phyloP scores from a whole-genome alignment of 2,329 filamentous ascomycete species.

The Parascedosporium putredinis region DNA sequence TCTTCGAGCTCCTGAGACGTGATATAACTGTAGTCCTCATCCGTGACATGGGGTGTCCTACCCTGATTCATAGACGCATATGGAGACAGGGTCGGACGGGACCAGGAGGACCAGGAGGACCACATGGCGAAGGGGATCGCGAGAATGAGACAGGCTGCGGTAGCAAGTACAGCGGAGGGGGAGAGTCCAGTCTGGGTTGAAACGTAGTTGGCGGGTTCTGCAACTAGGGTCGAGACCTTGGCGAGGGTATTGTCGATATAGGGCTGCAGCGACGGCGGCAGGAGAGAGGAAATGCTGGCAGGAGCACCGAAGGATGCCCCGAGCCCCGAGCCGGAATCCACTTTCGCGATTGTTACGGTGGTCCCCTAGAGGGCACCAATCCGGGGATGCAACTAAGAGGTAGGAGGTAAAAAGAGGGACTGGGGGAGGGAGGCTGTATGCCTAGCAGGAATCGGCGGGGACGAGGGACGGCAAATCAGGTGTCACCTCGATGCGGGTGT shows the following conservation, averaged over 20 bases:
- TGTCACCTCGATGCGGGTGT: neutral
- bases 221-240: constrained; percentile 27
- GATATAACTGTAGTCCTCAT: constrained; percentile 73
- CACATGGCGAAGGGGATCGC: constrained; percentile 33
- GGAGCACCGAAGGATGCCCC: constrained; percentile 45
- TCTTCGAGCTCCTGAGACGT: constrained; percentile 61
- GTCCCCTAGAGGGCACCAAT: constrained; percentile 2
- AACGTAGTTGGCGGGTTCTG: constrained; percentile 39
- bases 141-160: constrained; percentile 37
- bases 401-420: neutral
- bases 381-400: neutral
- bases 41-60: constrained; percentile 53
- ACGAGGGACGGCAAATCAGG: neutral
- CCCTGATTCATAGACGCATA: constrained; percentile 21
- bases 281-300: constrained; percentile 44
- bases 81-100: constrained; percentile 4
- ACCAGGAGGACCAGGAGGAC: constrained; percentile 17
- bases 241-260: constrained; percentile 42
- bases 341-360: constrained; percentile 27
- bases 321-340: constrained; percentile 48
- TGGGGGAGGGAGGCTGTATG: constrained; percentile 16
- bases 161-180: constrained; percentile 33
- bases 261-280: constrained; percentile 34
- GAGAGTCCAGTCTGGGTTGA: constrained; percentile 38
- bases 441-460: neutral